Conservation (phyloP, 2,329 filamentous ascomycete genomes). For the Pestalotiopsis fici region DNA sequence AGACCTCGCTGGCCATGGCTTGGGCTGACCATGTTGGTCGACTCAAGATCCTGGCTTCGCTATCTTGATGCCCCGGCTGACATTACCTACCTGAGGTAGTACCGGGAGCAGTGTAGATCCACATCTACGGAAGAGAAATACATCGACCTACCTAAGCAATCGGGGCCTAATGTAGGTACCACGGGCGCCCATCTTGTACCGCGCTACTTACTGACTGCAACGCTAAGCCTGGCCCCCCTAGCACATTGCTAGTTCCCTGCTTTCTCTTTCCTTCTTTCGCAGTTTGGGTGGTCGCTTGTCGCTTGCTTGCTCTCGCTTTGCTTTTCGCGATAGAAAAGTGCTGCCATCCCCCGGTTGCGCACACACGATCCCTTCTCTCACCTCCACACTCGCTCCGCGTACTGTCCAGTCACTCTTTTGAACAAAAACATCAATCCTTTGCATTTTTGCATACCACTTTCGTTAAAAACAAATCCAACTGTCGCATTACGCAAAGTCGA, state of each 20-base stretch:
- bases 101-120: neutral
- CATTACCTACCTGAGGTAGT: neutral
- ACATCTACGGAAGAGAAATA: neutral
- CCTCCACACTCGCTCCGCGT: slow-evolving; percentile 6
- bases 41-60: neutral
- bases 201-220: neutral
- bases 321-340: slow-evolving; percentile 1
- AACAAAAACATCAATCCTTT: too few relatives aligned
- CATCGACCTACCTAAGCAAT: neutral
- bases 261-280: neutral
- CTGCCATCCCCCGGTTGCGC: neutral
- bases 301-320: neutral
- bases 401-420: slow-evolving; percentile 5
- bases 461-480: neutral
- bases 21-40: neutral
- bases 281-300: neutral
- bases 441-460: slow-evolving; percentile 8
- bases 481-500: neutral
- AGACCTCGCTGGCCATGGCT: neutral
- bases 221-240: neutral
- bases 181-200: neutral
- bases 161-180: too few relatives aligned
- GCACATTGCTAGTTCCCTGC: neutral
- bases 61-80: neutral
- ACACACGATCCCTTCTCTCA: neutral